These are phyloP conservation scores for Gossypium bickii DNA, from an alignment of 345 rosid genomes.

Conservation along the genomic window DNA sequence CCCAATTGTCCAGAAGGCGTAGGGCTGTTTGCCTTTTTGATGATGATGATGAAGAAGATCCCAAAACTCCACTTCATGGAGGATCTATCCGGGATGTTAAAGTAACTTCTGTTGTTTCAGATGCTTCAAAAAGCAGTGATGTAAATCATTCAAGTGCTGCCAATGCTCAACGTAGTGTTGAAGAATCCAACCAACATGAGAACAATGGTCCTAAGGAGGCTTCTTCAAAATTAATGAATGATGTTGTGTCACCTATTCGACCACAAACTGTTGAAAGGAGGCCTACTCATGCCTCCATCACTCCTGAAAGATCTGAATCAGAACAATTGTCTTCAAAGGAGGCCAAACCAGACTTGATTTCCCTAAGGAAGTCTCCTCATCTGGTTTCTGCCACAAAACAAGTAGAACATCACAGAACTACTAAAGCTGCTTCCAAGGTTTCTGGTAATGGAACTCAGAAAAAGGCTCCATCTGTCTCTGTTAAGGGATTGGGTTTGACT, in stretches of 20 bases:
- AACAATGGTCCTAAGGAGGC: conserved; percentile 30
- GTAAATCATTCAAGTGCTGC: conserved; percentile 25
- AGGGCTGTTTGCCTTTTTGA: conserved; percentile 69
- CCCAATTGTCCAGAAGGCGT: conserved; percentile 54
- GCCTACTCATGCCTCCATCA: conserved; percentile 25
- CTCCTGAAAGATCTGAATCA: conserved; percentile 38
- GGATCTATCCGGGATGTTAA: conserved; percentile 36
- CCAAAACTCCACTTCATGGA: conserved; percentile 87
- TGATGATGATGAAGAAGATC: conserved; percentile 59
- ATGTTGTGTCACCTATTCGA: conserved; percentile 29
- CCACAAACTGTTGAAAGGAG: conserved; percentile 29
- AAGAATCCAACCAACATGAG: conserved; percentile 31
- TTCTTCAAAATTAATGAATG: conserved; percentile 25
- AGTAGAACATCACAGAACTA: conserved; percentile 40
- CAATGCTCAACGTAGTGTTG: conserved; percentile 27
- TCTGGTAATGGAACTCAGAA: conserved; percentile 37
- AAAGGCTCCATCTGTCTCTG: conserved; percentile 39
- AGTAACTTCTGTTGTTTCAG: conserved; percentile 29
- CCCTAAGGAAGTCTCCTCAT: conserved; percentile 56
- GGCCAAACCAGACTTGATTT: conserved; percentile 33
- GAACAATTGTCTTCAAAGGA: conserved; percentile 35
- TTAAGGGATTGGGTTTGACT: conserved; percentile 33
- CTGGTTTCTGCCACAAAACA: conserved; percentile 27
- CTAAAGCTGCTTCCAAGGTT: conserved; percentile 39
- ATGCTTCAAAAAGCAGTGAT: conserved; percentile 31